phyloP scores from a whole-genome alignment of 306 rosid genomes.

The Nissolia schottii region DNA sequence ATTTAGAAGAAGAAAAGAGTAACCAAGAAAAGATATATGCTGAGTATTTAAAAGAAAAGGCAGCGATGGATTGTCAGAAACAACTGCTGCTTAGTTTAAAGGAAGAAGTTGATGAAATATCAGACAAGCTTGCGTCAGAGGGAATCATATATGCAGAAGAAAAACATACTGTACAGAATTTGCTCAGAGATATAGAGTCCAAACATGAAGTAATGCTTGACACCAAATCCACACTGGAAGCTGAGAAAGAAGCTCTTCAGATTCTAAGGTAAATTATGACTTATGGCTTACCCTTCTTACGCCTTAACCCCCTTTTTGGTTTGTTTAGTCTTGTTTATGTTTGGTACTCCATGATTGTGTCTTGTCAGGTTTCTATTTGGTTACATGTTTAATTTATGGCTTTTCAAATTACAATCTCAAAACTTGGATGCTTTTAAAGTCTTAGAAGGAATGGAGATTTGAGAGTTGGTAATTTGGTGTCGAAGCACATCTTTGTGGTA shows the following conservation, averaged over 20 bases:
- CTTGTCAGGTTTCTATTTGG: neutral
- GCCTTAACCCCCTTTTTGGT: neutral
- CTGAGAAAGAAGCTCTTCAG: constrained; percentile 91
- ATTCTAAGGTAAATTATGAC: constrained; percentile 59
- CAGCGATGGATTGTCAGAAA: constrained; percentile 80
- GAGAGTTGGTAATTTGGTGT: neutral
- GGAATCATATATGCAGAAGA: constrained; percentile 53
- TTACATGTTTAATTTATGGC: constrained; percentile 7
- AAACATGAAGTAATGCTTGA: constrained; percentile 61
- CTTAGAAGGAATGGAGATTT: neutral
- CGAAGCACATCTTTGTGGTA: neutral
- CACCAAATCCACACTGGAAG: constrained; percentile 70
- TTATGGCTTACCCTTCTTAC: neutral
- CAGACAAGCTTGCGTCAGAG: constrained; percentile 69
- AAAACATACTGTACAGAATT: constrained; percentile 43
- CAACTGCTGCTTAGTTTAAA: constrained; percentile 63
- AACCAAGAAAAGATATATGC: constrained; percentile 50
- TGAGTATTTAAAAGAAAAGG: constrained; percentile 61
- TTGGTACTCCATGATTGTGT: constrained; percentile 6
- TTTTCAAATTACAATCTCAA: neutral
- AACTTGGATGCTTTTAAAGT: neutral
- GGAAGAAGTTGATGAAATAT: constrained; percentile 72
- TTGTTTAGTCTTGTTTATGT: neutral
- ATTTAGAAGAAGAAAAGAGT: constrained; percentile 59
- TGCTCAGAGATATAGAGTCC: constrained; percentile 49